Base-by-base conservation (phyloP, 306 rosid species). In the Quercus dentata region DNA sequence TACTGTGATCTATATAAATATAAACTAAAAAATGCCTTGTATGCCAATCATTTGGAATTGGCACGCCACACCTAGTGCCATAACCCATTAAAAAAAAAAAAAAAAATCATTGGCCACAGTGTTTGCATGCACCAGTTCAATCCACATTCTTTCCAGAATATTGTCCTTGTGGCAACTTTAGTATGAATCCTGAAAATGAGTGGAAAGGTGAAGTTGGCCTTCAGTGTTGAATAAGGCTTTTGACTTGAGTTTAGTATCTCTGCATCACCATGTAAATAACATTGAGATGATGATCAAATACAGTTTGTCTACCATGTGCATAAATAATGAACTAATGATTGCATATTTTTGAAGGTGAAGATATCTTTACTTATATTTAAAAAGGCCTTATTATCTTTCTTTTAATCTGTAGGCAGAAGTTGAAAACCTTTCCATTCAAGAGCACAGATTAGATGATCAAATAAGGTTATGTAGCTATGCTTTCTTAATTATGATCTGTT, bases 371-470 rank as follows among this genome's bases (percentile, higher is more conserved):
- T 49, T 12, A 13, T 49, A 13, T 49, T 13, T 13, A 3, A 49
- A 46, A 49, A 49, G 54, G 73, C 68, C 62, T 85, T 49, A 69
- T 72, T 35, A 69, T 76, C 63, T 49, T 70, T 79, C 51, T 18
- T 76, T 74, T 51, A 19, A 33, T 81, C 71, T 88, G 85, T 87
- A 95, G 99, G 91, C 90, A 71, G 98, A 95, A 80, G 85, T 95
- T 82, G 99, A 95, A 84, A 92, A 80, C 73, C 91, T 95, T 79
- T 86, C 92, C 69, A 68, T 83, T 59, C 86, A 92, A 83, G 99
- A 95, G 85, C 86, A 28, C 76, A 84, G 73, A 78, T 79, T 95
- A 81, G 98, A 95, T 83, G 94, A 91, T 44, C 87, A 90, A 84
- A 95, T 91, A 89, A 95, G 98, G 99, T 95, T 77, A 80, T 71